Percentiles rank a stretch among this genome's conserved stretches.
Evolutionary conservation across 768 basidiomycete species (phyloP).

Genomic region (Calvatia gigantea): DNA sequence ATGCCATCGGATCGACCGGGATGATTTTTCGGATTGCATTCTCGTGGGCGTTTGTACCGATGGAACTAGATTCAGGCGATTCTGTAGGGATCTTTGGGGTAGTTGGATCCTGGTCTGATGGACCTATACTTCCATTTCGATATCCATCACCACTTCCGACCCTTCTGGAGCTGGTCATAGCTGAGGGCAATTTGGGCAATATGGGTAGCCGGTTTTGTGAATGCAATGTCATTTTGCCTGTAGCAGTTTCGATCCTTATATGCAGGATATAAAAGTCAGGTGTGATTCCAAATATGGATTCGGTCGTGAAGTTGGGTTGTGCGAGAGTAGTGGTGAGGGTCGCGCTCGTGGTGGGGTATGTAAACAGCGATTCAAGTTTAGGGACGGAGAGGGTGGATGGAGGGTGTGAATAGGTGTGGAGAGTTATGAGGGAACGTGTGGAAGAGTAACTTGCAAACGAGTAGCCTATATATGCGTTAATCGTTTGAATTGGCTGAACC

Average conservation of each 20-base stretch:
- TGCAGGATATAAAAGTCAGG: slow-evolving; percentile 56
- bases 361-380: slow-evolving; percentile 56
- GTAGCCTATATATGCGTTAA: slow-evolving; percentile 4
- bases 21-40: slow-evolving; percentile 44
- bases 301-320: slow-evolving; percentile 24
- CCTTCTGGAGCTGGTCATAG: not conserved
- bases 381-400: slow-evolving; percentile 43
- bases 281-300: slow-evolving; percentile 67
- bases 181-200: slow-evolving; percentile 28
- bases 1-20: slow-evolving; percentile 87
- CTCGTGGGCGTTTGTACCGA: not conserved
- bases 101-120: not conserved
- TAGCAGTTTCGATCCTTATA: slow-evolving; percentile 39
- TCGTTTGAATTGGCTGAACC: too few species aligned
- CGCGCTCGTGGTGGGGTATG: slow-evolving; percentile 48
- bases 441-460: slow-evolving; percentile 35
- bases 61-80: not conserved
- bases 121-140: not conserved
- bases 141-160: not conserved
- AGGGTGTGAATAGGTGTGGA: slow-evolving; percentile 43
- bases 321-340: not conserved
- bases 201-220: slow-evolving; percentile 55
- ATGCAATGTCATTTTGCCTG: slow-evolving; percentile 35
- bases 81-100: not conserved
- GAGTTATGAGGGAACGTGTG: slow-evolving; percentile 58